These are phyloP conservation scores for Fomitopsis pinicola DNA, from an alignment of 1,284 basidiomycete genomes.

Conservation along the genomic window DNA sequence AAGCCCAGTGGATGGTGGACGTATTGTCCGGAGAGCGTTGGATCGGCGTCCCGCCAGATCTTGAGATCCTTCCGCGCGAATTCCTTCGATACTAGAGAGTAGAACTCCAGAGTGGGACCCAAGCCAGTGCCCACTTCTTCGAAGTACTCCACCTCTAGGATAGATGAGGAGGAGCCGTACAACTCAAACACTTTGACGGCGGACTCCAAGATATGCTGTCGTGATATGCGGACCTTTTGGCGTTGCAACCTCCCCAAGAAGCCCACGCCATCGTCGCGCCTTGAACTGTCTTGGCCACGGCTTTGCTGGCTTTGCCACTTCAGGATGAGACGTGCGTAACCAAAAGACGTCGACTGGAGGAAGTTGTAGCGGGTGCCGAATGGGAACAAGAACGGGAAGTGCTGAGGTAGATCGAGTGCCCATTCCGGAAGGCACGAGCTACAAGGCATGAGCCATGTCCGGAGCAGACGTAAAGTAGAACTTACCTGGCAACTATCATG, in stretches of 20 bases:
- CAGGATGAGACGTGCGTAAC: slow-evolving; percentile 89
- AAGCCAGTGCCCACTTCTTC: slow-evolving; percentile 98
- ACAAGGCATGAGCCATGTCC: not conserved
- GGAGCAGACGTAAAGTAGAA: not conserved
- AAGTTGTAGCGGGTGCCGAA: slow-evolving; percentile 97
- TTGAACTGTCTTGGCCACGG: slow-evolving; percentile 67
- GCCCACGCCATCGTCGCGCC: slow-evolving; percentile 86
- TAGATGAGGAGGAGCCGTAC: slow-evolving; percentile 89
- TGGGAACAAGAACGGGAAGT: slow-evolving; percentile 98
- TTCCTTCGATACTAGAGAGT: slow-evolving; percentile 89
- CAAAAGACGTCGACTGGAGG: slow-evolving; percentile 95
- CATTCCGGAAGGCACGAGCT: slow-evolving; percentile 95
- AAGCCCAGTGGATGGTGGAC: slow-evolving; percentile 83
- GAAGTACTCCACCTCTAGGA: slow-evolving; percentile 98
- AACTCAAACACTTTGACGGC: slow-evolving; percentile 97
- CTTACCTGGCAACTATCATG: slow-evolving; percentile 95
- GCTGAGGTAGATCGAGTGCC: slow-evolving; percentile 90
- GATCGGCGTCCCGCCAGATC: slow-evolving; percentile 88
- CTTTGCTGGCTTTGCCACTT: slow-evolving; percentile 85
- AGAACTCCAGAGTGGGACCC: slow-evolving; percentile 98
- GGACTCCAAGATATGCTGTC: slow-evolving; percentile 93
- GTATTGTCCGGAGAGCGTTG: slow-evolving; percentile 56
- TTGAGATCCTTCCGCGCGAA: slow-evolving; percentile 86
- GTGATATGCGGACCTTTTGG: slow-evolving; percentile 95
- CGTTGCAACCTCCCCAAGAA: slow-evolving; percentile 90